A percentile compares a stretch with the other conserved stretches of the same genome.
phyloP scores from a whole-genome alignment of 495 filamentous ascomycete genomes.

The Penicillium arizonense region DNA sequence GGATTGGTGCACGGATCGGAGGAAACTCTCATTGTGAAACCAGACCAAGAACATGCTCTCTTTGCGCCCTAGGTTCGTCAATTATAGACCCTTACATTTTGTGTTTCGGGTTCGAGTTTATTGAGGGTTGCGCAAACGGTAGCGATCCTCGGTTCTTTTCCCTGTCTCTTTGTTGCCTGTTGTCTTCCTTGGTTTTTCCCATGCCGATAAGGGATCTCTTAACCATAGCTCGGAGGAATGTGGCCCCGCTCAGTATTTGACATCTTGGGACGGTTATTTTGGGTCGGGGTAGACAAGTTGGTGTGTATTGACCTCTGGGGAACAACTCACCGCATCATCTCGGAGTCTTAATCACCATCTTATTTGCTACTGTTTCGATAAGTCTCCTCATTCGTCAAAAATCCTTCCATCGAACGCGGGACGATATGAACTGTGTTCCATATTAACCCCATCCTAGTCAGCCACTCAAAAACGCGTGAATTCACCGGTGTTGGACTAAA shows the following conservation, averaged over 20 bases:
- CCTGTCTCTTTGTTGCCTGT: neutral
- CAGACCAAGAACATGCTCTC: neutral
- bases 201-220: neutral
- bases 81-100: conserved; percentile 4
- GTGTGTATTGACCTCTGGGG: too few species aligned
- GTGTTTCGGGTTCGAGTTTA: neutral
- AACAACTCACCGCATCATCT: too few species aligned
- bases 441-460: neutral
- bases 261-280: neutral
- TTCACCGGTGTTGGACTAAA: neutral
- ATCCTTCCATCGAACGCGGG: neutral
- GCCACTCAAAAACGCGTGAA: neutral
- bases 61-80: neutral
- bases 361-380: too few species aligned
- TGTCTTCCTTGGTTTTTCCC: neutral
- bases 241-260: neutral
- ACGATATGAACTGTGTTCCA: neutral
- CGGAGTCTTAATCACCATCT: too few species aligned
- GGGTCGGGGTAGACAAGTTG: too few species aligned
- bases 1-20: neutral
- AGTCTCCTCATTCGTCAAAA: neutral
- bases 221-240: conserved; percentile 5
- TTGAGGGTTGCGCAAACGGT: neutral
- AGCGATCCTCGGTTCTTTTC: conserved; percentile 2
- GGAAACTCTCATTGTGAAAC: conserved; percentile 3